Base-by-base conservation (phyloP, 371 early-diverging fungal species). In the Lichtheimia hyalospora region DNA sequence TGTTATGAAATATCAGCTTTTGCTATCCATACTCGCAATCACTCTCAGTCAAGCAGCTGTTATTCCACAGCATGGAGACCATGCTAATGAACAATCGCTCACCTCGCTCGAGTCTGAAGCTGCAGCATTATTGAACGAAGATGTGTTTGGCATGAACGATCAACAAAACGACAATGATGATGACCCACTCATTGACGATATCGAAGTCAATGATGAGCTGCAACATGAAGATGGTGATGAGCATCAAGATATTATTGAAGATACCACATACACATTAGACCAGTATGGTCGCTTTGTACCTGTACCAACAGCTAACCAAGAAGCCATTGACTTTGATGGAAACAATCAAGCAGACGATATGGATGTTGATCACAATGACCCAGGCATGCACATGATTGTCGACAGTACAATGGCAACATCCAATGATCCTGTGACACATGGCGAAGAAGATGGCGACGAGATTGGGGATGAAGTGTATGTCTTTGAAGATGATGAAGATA, bases 401-500 rank as follows among this genome's bases (percentile, higher is more conserved):
- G 46, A 46, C 46, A n/a, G 18, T 16, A 46, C 46, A 18, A n/a
- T 21, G 46, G n/a, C 46, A 3, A 18, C 46, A 46, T 46, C 46
- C 18, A 21, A 46, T 46, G 46, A 46, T 14, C 18, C n/a, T 46
- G 46, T 21, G 34, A 10, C 10, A 34, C 34, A 34, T 34, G 34
- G 34, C 34, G 34, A 34, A 34, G 34, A 34, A 34, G 34, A 34
- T 8, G 34, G 34, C 10, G 34, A 54, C 34, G 54, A 54, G 15
- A 41, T 40, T 13, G 44, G 23, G 25, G 44, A 44, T 16, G 56
- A 46, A 14, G 46, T 18, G n/a, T 46, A 46, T 46, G 16, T 46
- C 46, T 46, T 46, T 46, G 46, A 46, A 21, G 46, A 46, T 46
- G 46, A 46, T 21, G 46, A 46, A 16, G 46, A 46, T n/a, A 46